Conservation (phyloP, 1,284 basidiomycete genomes). For the Ustilago hordei region DNA sequence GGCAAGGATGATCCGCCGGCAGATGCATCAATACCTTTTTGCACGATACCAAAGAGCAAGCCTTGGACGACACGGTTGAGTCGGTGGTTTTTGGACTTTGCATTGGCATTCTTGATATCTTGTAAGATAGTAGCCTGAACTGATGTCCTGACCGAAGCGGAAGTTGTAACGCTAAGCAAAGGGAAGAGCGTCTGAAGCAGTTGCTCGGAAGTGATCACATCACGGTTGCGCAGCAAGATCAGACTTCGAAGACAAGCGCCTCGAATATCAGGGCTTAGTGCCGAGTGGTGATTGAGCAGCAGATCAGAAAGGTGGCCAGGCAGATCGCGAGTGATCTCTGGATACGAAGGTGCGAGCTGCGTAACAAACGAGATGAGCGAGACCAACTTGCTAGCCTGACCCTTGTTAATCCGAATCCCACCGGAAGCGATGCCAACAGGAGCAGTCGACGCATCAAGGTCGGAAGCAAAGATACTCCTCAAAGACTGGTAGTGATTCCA, state of each 20-base stretch:
- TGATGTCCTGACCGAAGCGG: conserved; percentile 82
- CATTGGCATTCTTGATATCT: conserved; percentile 92
- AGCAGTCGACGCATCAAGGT: conserved; percentile 40
- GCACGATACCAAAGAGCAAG: conserved; percentile 95
- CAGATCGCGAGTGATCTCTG: conserved; percentile 58
- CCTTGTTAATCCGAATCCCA: conserved; percentile 53
- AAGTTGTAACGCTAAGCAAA: conserved; percentile 85
- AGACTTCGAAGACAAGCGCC: conserved; percentile 55
- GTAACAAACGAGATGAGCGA: conserved; percentile 63
- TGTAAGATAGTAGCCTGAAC: conserved; percentile 96
- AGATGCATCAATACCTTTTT: conserved; percentile 78
- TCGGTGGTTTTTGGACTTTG: conserved; percentile 90
- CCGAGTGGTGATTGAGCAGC: conserved; percentile 64
- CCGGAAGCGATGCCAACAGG: conserved; percentile 20
- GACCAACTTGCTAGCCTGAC: conserved; percentile 62
- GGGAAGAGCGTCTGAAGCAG: conserved; percentile 92
- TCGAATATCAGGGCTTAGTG: conserved; percentile 62
- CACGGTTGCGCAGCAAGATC: conserved; percentile 89
- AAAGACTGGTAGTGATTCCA: conserved; percentile 95
- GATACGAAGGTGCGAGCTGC: conserved; percentile 74
- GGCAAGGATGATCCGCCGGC: conserved; percentile 23
- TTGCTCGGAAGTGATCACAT: conserved; percentile 91
- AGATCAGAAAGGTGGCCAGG: conserved; percentile 61
- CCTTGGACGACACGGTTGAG: conserved; percentile 96
- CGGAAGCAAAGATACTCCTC: conserved; percentile 79